phyloP scores from a whole-genome alignment of 306 rosid species.

The Trichosanthes cucumerina region DNA sequence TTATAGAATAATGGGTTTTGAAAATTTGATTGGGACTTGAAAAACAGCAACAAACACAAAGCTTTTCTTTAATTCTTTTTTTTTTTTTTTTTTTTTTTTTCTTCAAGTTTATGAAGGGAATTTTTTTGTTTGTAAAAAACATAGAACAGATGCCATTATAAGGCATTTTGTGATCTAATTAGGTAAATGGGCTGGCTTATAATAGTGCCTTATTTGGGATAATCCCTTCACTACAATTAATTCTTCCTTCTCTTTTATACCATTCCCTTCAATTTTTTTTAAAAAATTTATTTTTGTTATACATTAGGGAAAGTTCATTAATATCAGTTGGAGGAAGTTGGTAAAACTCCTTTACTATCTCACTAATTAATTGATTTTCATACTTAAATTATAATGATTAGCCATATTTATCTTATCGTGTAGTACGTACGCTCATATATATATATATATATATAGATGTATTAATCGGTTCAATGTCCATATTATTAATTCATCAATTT shows the following conservation, averaged over 20 bases:
- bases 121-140: not conserved
- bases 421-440: too few species aligned
- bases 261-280: not conserved
- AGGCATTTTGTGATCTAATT: conserved; percentile 8
- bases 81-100: not conserved
- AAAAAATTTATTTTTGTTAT: not conserved
- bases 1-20: not conserved
- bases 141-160: not conserved
- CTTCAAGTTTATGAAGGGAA: not conserved
- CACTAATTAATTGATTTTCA: not conserved
- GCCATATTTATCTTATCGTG: too few species aligned
- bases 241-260: not conserved
- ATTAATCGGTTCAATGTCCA: too few species aligned
- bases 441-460: too few species aligned
- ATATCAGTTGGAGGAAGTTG: conserved; percentile 10
- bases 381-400: too few species aligned
- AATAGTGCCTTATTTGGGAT: conserved; percentile 9
- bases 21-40: not conserved
- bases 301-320: not conserved
- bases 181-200: conserved; percentile 11
- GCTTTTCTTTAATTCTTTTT: not conserved
- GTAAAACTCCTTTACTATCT: conserved; percentile 5
- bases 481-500: too few species aligned
- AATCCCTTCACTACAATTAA: conserved; percentile 8
- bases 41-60: not conserved